Base-by-base conservation (phyloP, 2,329 filamentous ascomycete genomes). In the Ambrosiella beaveri region DNA sequence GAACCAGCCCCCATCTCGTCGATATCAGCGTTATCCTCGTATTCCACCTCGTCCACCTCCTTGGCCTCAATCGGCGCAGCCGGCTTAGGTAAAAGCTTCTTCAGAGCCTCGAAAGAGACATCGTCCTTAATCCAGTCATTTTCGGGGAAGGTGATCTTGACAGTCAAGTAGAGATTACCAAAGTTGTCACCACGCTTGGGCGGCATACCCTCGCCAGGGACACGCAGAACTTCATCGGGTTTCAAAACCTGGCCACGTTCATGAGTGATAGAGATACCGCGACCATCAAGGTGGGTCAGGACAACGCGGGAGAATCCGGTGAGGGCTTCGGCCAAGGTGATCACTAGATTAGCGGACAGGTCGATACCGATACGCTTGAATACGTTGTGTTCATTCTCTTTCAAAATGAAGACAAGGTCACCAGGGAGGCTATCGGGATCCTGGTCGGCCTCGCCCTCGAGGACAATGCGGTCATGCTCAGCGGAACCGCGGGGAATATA, bases 361-460 rank as follows among this genome's bases (percentile, higher is more conserved):
- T 98, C 91, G 56, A 86, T 76, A 2, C 90, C 91, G 45, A 87
- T 83, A 47, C 93, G 84, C 62, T 84, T 81, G 70, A 97, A 98
- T 5, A 79, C 71, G 1, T 87, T 82, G 69, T 98, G 91, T 1
- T 82, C 78, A 64, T 86, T 81, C 71, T 98, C 89, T 1, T 84
- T 78, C 1, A 98, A 73, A 19, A 86, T 83, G 73, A 98, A 97
- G 64, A 97, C 79, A 64, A 98, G 91, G 66, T 97, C 89, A 59
- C 93, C 93, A 0, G 91, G 90, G 57, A 84, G 86, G 68, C 91
- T 86, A 65, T 90, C 88, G 0, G 91, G 91, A 49, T 84, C 75
- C 71, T 98, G 91, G 66, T 98, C 93, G 38, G 91, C 93, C 71
- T 98, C 93, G 61, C 91, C 91, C 67, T 94, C 85, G 3, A 98